Base-by-base conservation (phyloP, 345 rosid species). In the Lumnitzera littorea region DNA sequence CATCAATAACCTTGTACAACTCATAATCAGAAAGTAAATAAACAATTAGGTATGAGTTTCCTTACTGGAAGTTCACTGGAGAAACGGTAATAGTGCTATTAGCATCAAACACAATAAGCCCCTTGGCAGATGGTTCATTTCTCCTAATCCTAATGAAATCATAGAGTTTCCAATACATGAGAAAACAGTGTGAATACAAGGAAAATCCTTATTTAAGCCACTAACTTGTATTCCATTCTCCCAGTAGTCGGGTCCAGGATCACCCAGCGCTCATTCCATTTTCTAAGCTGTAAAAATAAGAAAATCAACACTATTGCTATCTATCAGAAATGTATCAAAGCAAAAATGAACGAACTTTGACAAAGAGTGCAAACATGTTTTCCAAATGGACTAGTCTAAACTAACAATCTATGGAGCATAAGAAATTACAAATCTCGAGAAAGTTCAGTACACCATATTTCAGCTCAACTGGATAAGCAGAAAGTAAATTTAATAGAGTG, bases 181-280 rank as follows among this genome's bases (percentile, higher is more conserved):
- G 14, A 53, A 3, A 24, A 53, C 15, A 11, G 7, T 1, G 23
- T 13, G 12, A 52, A 52, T 11, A 17, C 11, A 53, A 20, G 2
- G 12, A 11, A 51, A 41, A 9, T 31, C 31, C 4, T 52, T 17
- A 50, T 51, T 2, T 5, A 5, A 17, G 46, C 46, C 1, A 78
- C 90, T 67, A 60, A 90, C 95, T 87, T 90, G 74, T 90, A 91
- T 58, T 94, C 97, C 96, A 91, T 91, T 74, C 84, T 88, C 66
- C 97, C 96, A 0, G 92, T 91, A 1, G 92, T 95, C n/a, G 99
- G 99, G 61, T 95, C 97, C 56, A 95, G 79, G 61, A 88, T 91
- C 55, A 88, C 88, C 99, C 99, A 95, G 24, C 99, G 69, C 64
- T 91, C 99, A 41, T 94, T 94, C 99, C 99, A 94, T 76, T 94